phyloP scores from a whole-genome alignment of 176 grass and related monocot genomes.

The Elaeis guineensis region DNA sequence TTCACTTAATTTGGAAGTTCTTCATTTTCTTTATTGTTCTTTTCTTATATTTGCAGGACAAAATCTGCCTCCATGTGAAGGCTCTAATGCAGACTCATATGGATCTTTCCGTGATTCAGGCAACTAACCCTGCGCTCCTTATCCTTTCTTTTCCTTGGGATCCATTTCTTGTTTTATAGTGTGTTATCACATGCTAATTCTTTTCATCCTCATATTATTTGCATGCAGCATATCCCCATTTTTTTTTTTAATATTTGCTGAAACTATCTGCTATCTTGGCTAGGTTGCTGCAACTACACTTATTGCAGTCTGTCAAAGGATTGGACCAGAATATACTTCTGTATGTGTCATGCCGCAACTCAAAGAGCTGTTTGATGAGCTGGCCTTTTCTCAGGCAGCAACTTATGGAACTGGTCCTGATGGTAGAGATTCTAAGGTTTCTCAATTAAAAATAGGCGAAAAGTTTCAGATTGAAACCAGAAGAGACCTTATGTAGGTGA shows the following conservation, averaged over 20 bases:
- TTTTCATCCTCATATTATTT: background rate
- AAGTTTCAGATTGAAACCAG: conserved; percentile 54
- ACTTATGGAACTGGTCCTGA: conserved; percentile 29
- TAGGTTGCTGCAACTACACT: conserved; percentile 64
- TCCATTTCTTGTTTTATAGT: background rate
- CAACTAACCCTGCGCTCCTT: conserved; percentile 14
- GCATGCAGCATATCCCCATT: background rate
- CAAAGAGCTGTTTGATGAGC: conserved; percentile 74
- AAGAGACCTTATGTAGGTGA: conserved; percentile 73
- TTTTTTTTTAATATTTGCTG: background rate
- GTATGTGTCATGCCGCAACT: conserved; percentile 62
- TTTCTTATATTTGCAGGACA: conserved; percentile 44
- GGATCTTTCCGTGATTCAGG: conserved; percentile 73
- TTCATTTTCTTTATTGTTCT: conserved; percentile 13
- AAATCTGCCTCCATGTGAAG: conserved; percentile 70
- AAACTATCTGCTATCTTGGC: conserved; percentile 26
- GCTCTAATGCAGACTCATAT: conserved; percentile 64
- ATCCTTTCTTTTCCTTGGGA: background rate
- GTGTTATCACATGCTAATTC: background rate
- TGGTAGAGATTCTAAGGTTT: conserved; percentile 37
- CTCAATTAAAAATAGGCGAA: conserved; percentile 33
- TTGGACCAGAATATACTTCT: conserved; percentile 60
- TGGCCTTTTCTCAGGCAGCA: conserved; percentile 53
- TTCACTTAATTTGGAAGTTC: background rate
- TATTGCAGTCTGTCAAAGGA: conserved; percentile 60